These are phyloP conservation scores for Hymenoscyphus occultus DNA, from an alignment of 2,329 filamentous ascomycete genomes.

Conservation along the genomic window DNA sequence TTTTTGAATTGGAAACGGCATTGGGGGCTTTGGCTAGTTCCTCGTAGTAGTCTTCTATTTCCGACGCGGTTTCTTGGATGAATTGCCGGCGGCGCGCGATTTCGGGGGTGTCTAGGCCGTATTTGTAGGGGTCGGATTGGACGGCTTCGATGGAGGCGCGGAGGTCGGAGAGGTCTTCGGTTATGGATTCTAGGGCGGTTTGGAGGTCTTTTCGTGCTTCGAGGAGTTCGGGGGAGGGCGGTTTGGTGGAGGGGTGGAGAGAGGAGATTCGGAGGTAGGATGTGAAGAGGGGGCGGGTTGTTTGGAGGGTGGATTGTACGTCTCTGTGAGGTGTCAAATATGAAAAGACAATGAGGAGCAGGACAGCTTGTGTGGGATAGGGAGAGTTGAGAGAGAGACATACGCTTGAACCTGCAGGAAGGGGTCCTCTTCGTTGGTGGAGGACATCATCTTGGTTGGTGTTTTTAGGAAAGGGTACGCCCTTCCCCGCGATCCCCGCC, in stretches of 20 bases:
- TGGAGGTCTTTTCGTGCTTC: conserved; percentile 71
- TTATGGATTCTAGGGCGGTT: conserved; percentile 62
- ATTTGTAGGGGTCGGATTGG: conserved; percentile 82
- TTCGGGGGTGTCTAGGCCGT: conserved; percentile 80
- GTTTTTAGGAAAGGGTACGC: neutral
- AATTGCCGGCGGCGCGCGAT: conserved; percentile 70
- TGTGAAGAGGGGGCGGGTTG: conserved; percentile 81
- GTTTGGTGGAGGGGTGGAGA: conserved; percentile 57
- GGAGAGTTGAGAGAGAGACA: conserved; percentile 28
- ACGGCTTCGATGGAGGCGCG: conserved; percentile 82
- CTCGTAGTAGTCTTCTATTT: conserved; percentile 85
- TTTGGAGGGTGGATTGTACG: conserved; percentile 77
- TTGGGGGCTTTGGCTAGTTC: conserved; percentile 57
- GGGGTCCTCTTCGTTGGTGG: conserved; percentile 64
- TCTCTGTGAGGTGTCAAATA: conserved; percentile 56
- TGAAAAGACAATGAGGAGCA: neutral
- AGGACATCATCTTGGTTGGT: conserved; percentile 59
- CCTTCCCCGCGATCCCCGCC: conserved; percentile 2
- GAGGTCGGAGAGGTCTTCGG: conserved; percentile 85
- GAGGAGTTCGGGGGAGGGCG: conserved; percentile 69
- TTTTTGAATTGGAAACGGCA: conserved; percentile 30
- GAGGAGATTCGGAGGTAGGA: conserved; percentile 96
- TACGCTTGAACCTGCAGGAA: conserved; percentile 72
- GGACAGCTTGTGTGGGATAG: no score
- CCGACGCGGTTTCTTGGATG: conserved; percentile 83